Evolutionary conservation across 495 filamentous ascomycete species (phyloP).

Genomic region (Penicillium atrosanguineum): DNA sequence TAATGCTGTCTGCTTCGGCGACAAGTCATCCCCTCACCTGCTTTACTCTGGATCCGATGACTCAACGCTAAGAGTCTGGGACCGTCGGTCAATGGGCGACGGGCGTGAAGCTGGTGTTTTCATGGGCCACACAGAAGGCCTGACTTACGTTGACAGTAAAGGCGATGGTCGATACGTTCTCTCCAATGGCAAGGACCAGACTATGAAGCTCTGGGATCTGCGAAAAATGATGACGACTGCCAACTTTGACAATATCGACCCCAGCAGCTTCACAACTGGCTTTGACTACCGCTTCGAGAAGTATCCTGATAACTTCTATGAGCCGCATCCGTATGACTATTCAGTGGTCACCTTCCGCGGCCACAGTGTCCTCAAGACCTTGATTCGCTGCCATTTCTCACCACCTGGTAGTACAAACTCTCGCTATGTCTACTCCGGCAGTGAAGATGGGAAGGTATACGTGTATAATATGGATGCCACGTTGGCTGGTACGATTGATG

Average conservation of each 20-base stretch:
- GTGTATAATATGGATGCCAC: conserved; percentile 96
- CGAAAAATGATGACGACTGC: conserved; percentile 74
- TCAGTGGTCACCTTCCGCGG: conserved; percentile 91
- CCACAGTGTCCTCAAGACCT: conserved; percentile 79
- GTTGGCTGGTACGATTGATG: conserved; percentile 75
- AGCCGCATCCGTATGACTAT: conserved; percentile 80
- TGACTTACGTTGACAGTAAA: conserved; percentile 96
- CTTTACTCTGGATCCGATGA: conserved; percentile 92
- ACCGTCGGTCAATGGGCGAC: conserved; percentile 85
- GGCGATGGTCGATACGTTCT: conserved; percentile 93
- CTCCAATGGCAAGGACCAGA: conserved; percentile 93
- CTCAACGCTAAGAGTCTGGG: conserved; percentile 79
- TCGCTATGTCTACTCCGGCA: conserved; percentile 89
- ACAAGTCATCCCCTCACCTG: conserved; percentile 85
- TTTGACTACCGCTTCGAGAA: conserved; percentile 85
- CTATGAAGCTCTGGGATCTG: conserved; percentile 97
- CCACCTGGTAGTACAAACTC: conserved; percentile 85
- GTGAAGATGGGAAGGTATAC: conserved; percentile 81
- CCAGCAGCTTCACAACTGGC: conserved; percentile 56
- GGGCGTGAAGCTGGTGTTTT: conserved; percentile 87
- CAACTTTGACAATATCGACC: conserved; percentile 54
- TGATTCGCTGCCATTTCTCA: conserved; percentile 96
- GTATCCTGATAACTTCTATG: conserved; percentile 67
- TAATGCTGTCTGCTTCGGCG: conserved; percentile 95
- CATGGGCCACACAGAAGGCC: conserved; percentile 87